Percentiles rank a stretch among this genome's conserved stretches.
phyloP scores from a whole-genome alignment of 169 alveolate genomes.

The Plasmodium malariae region DNA sequence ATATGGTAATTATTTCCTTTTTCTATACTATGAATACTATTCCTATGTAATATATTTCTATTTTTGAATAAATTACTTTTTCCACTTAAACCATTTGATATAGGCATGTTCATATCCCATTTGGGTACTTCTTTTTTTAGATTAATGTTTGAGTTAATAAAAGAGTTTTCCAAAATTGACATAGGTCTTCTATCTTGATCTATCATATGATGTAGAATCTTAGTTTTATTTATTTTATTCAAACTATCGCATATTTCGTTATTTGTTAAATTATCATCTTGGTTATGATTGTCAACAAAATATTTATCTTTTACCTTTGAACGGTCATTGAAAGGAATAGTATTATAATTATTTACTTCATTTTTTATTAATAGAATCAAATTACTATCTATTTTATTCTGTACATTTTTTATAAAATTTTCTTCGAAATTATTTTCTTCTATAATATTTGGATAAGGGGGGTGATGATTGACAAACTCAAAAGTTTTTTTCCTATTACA shows the following conservation, averaged over 20 bases:
- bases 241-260: background rate
- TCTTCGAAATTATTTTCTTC: background rate
- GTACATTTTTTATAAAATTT: background rate
- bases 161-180: constrained; percentile 7
- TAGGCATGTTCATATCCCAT: background rate
- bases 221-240: background rate
- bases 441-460: no score
- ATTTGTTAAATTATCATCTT: background rate
- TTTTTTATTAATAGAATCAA: background rate
- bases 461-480: no score
- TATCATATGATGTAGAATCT: background rate
- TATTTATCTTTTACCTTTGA: background rate
- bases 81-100: constrained; percentile 5
- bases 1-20: background rate
- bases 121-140: background rate
- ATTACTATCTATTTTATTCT: background rate
- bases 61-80: background rate
- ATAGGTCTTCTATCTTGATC: background rate
- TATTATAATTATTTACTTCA: background rate
- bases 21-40: background rate
- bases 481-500: constrained; percentile 2
- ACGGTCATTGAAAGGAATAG: background rate
- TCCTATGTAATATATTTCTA: background rate
- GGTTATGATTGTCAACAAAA: background rate
- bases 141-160: constrained; percentile 11